Percentiles rank a stretch among this genome's conserved stretches.
Conservation (phyloP, 2,329 filamentous ascomycete genomes). For the Fusarium secorum region DNA sequence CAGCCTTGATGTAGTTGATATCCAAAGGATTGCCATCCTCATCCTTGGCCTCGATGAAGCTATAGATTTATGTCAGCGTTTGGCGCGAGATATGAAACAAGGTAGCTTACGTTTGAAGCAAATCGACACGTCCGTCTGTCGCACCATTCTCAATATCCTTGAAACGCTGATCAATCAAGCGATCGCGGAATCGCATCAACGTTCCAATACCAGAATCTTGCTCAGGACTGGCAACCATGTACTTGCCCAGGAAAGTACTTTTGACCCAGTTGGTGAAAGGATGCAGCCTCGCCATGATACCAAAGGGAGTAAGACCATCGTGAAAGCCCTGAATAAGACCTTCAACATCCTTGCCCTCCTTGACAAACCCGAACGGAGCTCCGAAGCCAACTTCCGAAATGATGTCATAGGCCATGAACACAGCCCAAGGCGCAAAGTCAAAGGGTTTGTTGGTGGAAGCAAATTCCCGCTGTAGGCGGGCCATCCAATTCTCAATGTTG, state of each 20-base stretch:
- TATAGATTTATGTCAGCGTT: background rate
- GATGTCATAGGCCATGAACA: slow-evolving; percentile 52
- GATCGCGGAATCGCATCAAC: slow-evolving; percentile 65
- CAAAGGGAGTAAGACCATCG: slow-evolving; percentile 22
- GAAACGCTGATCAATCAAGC: slow-evolving; percentile 57
- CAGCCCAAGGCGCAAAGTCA: slow-evolving; percentile 56
- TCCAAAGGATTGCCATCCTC: slow-evolving; percentile 13
- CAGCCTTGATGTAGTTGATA: slow-evolving; percentile 34
- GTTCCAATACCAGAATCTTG: slow-evolving; percentile 63
- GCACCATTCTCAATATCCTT: slow-evolving; percentile 57
- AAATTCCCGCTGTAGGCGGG: slow-evolving; percentile 56
- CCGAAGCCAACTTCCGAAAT: slow-evolving; percentile 59
- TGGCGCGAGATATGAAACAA: rapidly evolving
- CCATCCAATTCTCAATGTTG: slow-evolving; percentile 59
- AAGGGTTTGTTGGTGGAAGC: slow-evolving; percentile 54
- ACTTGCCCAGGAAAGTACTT: slow-evolving; percentile 32
- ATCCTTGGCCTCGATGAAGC: slow-evolving; percentile 23
- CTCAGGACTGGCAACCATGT: slow-evolving; percentile 49
- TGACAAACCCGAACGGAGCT: slow-evolving; percentile 54
- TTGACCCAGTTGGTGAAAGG: slow-evolving; percentile 28
- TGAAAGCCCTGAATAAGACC: slow-evolving; percentile 48
- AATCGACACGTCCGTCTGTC: slow-evolving; percentile 51
- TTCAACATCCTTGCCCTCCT: slow-evolving; percentile 54
- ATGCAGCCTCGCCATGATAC: slow-evolving; percentile 55
- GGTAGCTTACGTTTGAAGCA: slow-evolving; percentile 57